These are phyloP conservation scores for Alternaria dauci DNA, from an alignment of 2,329 filamentous ascomycete species.

Conservation along the genomic window DNA sequence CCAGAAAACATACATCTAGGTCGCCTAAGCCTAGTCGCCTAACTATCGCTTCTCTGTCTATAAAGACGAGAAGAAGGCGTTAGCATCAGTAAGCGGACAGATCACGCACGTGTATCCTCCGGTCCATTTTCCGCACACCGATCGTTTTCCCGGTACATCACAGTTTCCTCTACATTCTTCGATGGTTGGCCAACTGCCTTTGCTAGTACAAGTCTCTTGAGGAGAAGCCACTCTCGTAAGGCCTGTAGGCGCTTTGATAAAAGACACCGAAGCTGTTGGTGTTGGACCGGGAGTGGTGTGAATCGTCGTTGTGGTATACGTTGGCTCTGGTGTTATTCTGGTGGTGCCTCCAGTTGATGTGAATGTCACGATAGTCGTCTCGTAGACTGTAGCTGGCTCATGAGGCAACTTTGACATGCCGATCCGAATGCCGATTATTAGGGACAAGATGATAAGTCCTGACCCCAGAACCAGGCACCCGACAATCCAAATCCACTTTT, in stretches of 20 bases:
- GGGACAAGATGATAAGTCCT: neutral
- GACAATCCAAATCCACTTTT: neutral
- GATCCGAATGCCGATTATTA: neutral
- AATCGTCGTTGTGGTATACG: neutral
- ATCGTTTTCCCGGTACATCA: neutral
- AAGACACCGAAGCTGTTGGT: neutral
- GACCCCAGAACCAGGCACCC: neutral
- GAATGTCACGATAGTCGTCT: neutral
- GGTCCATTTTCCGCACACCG: neutral
- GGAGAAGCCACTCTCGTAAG: neutral
- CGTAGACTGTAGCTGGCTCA: rapidly evolving
- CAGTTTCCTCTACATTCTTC: neutral
- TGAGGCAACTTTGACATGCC: neutral
- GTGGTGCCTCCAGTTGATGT: neutral
- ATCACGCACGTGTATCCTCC: neutral
- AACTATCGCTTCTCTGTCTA: neutral
- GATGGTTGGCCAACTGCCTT: neutral
- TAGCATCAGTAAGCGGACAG: neutral
- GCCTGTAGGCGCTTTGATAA: neutral
- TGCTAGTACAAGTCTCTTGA: neutral
- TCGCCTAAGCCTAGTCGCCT: neutral
- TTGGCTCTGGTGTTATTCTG: neutral
- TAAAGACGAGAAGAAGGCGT: neutral
- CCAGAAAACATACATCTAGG: neutral
- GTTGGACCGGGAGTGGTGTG: neutral